These are phyloP conservation scores for Malus domestica DNA, from an alignment of 306 rosid species.

Conservation along the genomic window DNA sequence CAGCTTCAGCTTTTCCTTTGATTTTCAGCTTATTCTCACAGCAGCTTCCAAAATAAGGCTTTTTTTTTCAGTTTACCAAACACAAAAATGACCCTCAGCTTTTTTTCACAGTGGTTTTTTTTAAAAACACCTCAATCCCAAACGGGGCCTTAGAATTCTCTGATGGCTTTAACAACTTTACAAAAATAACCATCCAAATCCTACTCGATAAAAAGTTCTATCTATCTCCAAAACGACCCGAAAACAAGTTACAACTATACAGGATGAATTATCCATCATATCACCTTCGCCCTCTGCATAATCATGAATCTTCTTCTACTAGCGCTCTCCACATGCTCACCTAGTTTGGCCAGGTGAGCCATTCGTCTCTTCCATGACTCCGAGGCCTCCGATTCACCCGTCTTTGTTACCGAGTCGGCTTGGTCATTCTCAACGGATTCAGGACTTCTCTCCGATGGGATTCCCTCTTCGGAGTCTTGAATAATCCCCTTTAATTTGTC, in stretches of 20 bases:
- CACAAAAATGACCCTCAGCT: too few species aligned
- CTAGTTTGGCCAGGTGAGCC: constrained; percentile 78
- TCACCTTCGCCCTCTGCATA: constrained; percentile 52
- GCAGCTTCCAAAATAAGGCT: too few species aligned
- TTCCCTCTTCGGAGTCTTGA: constrained; percentile 26
- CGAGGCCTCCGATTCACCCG: constrained; percentile 18
- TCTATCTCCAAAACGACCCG: neutral
- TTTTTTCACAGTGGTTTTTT: too few species aligned
- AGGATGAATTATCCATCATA: neutral
- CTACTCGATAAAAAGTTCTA: neutral
- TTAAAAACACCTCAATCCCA: too few species aligned
- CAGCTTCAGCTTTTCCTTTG: too few species aligned
- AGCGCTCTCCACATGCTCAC: constrained; percentile 58
- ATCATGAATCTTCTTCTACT: constrained; percentile 64
- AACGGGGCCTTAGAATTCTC: neutral
- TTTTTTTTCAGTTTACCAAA: too few species aligned
- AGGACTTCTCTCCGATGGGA: constrained; percentile 16
- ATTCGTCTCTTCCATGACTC: constrained; percentile 65
- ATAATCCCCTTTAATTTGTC: constrained; percentile 59
- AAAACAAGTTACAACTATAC: neutral
- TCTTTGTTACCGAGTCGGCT: constrained; percentile 20
- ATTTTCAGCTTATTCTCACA: too few species aligned
- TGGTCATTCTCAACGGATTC: constrained; percentile 26
- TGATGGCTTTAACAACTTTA: neutral
- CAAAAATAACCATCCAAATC: neutral